A percentile compares a stretch with the other conserved stretches of the same genome.
Evolutionary conservation across 1,139 yeast genomes (phyloP).

Genomic region (Debaryomyces sp.): DNA sequence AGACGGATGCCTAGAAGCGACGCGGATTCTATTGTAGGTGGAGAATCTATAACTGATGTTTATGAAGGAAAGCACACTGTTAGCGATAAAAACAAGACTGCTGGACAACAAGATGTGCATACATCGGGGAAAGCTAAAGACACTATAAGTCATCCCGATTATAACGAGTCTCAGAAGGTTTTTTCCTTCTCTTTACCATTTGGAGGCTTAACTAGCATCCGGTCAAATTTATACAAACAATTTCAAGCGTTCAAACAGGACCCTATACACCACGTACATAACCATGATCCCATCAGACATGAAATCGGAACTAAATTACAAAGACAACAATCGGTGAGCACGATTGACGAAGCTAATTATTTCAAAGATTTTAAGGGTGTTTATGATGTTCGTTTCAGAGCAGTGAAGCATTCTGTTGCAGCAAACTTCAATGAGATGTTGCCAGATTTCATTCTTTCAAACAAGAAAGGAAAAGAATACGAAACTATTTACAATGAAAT

Average conservation of each 20-base stretch:
- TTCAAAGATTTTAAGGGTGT: conserved; percentile 59
- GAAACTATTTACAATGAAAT: conserved; percentile 47
- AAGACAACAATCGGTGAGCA: conserved; percentile 60
- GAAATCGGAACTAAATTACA: conserved; percentile 50
- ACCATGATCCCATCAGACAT: conserved; percentile 22
- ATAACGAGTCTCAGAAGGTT: conserved; percentile 30
- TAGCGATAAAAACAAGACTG: conserved; percentile 3
- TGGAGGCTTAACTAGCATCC: conserved; percentile 33
- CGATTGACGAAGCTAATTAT: conserved; percentile 64
- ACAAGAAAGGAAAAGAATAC: conserved; percentile 26
- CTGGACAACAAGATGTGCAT: conserved; percentile 1
- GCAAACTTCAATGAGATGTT: conserved; percentile 48
- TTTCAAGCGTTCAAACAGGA: conserved; percentile 25
- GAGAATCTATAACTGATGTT: conserved; percentile 25
- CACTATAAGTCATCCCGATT: conserved; percentile 17
- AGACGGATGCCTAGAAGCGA: conserved; percentile 29
- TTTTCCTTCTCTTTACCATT: conserved; percentile 47
- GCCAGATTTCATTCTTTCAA: conserved; percentile 27
- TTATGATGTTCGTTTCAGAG: conserved; percentile 69
- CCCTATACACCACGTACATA: conserved; percentile 26
- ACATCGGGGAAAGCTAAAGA: conserved; percentile 3
- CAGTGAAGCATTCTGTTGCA: conserved; percentile 64
- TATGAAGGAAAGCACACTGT: conserved; percentile 7
- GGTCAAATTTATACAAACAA: conserved; percentile 27
- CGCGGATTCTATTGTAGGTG: conserved; percentile 47